These are phyloP conservation scores for Jasminum sambac DNA, from an alignment of 257 asterid genomes.

Conservation along the genomic window DNA sequence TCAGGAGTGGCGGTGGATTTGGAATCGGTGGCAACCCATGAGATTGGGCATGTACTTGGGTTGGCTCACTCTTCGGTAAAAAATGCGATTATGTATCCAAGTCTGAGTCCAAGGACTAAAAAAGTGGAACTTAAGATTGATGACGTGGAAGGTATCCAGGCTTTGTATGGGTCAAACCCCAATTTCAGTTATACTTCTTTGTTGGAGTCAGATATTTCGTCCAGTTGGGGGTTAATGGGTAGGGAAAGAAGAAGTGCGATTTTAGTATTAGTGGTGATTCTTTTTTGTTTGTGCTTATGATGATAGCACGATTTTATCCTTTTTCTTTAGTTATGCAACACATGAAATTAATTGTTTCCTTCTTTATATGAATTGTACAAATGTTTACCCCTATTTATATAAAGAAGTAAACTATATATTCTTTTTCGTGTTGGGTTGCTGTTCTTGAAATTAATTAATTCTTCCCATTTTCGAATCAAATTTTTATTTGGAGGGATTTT, in stretches of 20 bases:
- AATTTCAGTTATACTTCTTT: slow-evolving; percentile 49
- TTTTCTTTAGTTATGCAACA: background rate
- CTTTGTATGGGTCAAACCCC: slow-evolving; percentile 82
- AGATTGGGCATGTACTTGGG: slow-evolving; percentile 89
- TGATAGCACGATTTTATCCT: slow-evolving; percentile 6
- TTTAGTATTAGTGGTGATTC: slow-evolving; percentile 16
- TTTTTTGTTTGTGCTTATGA: slow-evolving; percentile 21
- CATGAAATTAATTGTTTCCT: background rate
- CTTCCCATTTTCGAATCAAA: background rate
- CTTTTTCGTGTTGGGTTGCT: background rate
- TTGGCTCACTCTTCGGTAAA: slow-evolving; percentile 80
- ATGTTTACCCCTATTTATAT: background rate
- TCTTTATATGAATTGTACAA: background rate
- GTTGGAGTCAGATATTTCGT: slow-evolving; percentile 58
- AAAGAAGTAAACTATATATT: slow-evolving; percentile 28
- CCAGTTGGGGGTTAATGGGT: slow-evolving; percentile 39
- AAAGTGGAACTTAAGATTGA: slow-evolving; percentile 72
- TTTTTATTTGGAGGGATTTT: too few species aligned
- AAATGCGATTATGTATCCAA: slow-evolving; percentile 88
- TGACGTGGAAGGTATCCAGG: slow-evolving; percentile 82
- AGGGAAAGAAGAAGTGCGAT: slow-evolving; percentile 22
- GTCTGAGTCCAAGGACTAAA: slow-evolving; percentile 68
- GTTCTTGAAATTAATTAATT: background rate
- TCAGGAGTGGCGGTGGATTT: slow-evolving; percentile 76
- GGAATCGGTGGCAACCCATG: slow-evolving; percentile 96